A percentile compares a stretch with the other conserved stretches of the same genome.
phyloP scores from a whole-genome alignment of 129 eudicot species.

The Silybum marianum region DNA sequence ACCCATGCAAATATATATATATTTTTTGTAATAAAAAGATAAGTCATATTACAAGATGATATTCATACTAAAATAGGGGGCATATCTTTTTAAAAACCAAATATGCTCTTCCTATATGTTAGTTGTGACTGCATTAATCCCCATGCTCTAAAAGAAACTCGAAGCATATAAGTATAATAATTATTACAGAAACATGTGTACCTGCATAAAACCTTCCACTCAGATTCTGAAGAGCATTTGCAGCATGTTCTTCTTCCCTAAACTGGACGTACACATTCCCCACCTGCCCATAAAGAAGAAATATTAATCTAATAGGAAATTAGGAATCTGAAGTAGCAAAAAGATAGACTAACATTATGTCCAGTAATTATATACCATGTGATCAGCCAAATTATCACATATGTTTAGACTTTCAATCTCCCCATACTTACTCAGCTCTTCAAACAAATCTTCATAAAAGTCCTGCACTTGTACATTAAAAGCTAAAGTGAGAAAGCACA shows the following conservation, averaged over 20 bases:
- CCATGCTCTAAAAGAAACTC: neutral
- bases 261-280: constrained; percentile 94
- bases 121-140: neutral
- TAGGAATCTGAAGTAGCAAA: neutral
- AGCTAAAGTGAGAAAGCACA: neutral
- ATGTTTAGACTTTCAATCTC: constrained; percentile 91
- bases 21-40: no score
- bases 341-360: neutral
- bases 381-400: constrained; percentile 94
- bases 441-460: constrained; percentile 89
- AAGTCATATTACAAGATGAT: neutral
- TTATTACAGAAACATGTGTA: constrained; percentile 10
- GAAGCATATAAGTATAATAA: neutral
- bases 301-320: neutral
- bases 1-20: neutral
- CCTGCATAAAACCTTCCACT: constrained; percentile 94
- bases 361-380: constrained; percentile 54
- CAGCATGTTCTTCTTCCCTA: constrained; percentile 93
- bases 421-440: constrained; percentile 88
- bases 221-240: constrained; percentile 73
- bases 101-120: neutral
- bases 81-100: neutral
- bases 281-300: constrained; percentile 53
- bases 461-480: constrained; percentile 43
- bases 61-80: neutral